Conservation (phyloP, 164 flowering plant genomes). For the Annona cherimola region DNA sequence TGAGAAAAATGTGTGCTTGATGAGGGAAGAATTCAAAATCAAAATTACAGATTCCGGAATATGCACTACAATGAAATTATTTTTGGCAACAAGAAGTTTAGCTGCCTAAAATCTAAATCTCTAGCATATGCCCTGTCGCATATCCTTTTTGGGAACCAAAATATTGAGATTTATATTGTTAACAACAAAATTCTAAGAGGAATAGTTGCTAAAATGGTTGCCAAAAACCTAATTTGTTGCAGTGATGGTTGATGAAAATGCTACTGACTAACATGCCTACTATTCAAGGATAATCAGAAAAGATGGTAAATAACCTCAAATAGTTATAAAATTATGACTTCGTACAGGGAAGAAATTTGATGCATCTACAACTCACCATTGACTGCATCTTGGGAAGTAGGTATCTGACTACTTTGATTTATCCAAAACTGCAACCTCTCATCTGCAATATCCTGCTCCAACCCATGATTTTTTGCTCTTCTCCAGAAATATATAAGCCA, state of each 20-base stretch:
- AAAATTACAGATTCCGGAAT: too few species aligned
- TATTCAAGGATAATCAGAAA: neutral
- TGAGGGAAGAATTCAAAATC: too few species aligned
- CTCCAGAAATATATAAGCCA: conserved; percentile 95
- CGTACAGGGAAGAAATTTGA: neutral
- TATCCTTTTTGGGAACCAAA: too few species aligned
- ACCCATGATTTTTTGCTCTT: conserved; percentile 67
- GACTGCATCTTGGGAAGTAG: conserved; percentile 77
- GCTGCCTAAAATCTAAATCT: too few species aligned
- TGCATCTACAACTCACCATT: conserved; percentile 46
- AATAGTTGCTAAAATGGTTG: neutral
- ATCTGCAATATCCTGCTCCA: conserved; percentile 73
- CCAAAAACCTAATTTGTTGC: neutral
- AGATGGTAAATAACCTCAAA: neutral
- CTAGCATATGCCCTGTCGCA: too few species aligned
- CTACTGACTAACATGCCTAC: neutral
- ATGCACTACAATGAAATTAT: too few species aligned
- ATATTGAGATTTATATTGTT: too few species aligned
- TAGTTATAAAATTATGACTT: neutral
- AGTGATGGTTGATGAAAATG: neutral
- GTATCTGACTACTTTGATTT: conserved; percentile 31
- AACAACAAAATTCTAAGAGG: too few species aligned
- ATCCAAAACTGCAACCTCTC: conserved; percentile 80
- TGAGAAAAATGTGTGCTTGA: neutral
- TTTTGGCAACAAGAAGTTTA: too few species aligned